Percentiles rank a stretch among this genome's conserved stretches.
phyloP scores from a whole-genome alignment of 805 yeast species.

The Schwanniomyces occidentalis region DNA sequence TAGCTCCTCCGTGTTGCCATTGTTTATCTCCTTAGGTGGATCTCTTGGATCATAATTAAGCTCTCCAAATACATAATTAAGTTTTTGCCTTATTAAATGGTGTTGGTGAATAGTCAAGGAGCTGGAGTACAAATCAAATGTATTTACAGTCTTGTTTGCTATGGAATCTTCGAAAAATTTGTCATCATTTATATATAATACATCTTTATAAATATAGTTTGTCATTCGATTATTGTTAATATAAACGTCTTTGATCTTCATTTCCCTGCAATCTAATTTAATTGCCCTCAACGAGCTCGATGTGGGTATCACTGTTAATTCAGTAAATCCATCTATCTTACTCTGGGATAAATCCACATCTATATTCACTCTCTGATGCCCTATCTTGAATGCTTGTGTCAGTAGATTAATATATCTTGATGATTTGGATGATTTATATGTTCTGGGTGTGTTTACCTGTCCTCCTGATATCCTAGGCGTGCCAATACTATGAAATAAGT shows the following conservation, averaged over 20 bases:
- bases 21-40: slow-evolving; percentile 13
- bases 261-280: slow-evolving; percentile 78
- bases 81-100: slow-evolving; percentile 55
- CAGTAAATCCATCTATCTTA: slow-evolving; percentile 71
- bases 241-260: slow-evolving; percentile 60
- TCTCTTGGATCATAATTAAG: slow-evolving; percentile 31
- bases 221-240: slow-evolving; percentile 60
- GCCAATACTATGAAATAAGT: slow-evolving; percentile 7
- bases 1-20: slow-evolving; percentile 62
- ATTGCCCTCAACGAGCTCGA: slow-evolving; percentile 57
- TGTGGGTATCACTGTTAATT: slow-evolving; percentile 75
- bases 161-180: slow-evolving; percentile 27
- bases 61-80: slow-evolving; percentile 54
- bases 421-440: slow-evolving; percentile 18
- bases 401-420: slow-evolving; percentile 21
- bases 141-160: slow-evolving; percentile 22
- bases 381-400: slow-evolving; percentile 62
- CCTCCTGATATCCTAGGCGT: slow-evolving; percentile 10
- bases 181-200: slow-evolving; percentile 40
- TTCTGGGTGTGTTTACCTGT: slow-evolving; percentile 18
- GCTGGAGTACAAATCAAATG: slow-evolving; percentile 45
- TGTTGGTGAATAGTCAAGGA: slow-evolving; percentile 53
- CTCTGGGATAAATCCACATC: slow-evolving; percentile 75
- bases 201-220: slow-evolving; percentile 57
- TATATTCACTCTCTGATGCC: slow-evolving; percentile 79